Conservation (phyloP, 768 basidiomycete genomes). For the Mycena capillaripes region DNA sequence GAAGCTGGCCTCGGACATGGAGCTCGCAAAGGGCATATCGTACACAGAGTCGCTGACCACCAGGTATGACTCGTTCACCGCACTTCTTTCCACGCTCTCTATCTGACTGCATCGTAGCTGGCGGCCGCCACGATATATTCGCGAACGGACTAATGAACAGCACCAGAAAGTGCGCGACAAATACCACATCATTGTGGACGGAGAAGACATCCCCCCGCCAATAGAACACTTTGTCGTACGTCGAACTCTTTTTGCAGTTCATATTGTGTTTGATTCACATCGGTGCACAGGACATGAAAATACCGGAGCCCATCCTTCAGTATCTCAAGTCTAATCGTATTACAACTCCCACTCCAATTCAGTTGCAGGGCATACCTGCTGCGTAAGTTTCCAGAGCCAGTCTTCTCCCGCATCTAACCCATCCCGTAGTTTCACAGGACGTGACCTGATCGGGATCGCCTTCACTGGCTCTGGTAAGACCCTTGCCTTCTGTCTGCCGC, state of each 20-base stretch:
- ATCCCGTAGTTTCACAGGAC: conserved; percentile 83
- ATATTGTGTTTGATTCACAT: conserved; percentile 15
- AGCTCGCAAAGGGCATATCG: conserved; percentile 92
- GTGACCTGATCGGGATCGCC: conserved; percentile 98
- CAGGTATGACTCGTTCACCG: conserved; percentile 62
- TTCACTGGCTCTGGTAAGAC: conserved; percentile 99
- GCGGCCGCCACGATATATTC: conserved; percentile 88
- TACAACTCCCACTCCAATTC: conserved; percentile 91
- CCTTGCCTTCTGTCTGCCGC: conserved; percentile 96
- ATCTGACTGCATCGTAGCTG: conserved; percentile 68
- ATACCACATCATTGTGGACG: conserved; percentile 95
- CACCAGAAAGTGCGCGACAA: conserved; percentile 86
- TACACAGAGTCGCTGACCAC: conserved; percentile 91
- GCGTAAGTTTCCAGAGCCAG: conserved; percentile 69
- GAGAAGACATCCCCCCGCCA: conserved; percentile 93
- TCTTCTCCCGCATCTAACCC: conserved; percentile 34
- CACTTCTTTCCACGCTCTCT: neutral
- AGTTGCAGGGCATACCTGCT: conserved; percentile 95
- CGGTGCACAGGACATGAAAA: conserved; percentile 91
- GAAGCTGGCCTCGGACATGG: conserved; percentile 93
- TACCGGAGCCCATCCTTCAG: conserved; percentile 88
- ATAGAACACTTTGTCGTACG: conserved; percentile 88
- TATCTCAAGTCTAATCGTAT: conserved; percentile 91
- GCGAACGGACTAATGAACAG: conserved; percentile 76
- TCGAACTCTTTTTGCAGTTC: neutral